Evolutionary conservation across 305 asterid genomes (phyloP), one percentile per base, ranked within the genome.

Genomic region (Fraxinus dipetala): DNA sequence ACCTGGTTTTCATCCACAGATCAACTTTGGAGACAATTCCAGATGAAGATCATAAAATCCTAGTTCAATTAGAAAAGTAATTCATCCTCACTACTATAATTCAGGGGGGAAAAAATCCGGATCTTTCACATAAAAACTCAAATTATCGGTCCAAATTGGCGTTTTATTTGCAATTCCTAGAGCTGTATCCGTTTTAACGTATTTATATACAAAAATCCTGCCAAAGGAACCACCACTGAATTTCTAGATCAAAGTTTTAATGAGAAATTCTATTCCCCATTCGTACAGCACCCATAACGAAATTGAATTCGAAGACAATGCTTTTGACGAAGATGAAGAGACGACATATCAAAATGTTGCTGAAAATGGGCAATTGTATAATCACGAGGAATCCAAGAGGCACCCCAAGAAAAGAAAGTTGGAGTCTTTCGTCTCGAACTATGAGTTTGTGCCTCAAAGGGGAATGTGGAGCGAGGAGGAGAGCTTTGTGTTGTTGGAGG

Each of bases 381-480:
- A 75, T 81, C 79, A 84, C 28, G 96, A 92, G n/a, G 91, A 84
- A 76, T 82, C 91, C 59, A 90, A 89, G 80, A 84, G 92, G 51
- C 91, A 89, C 84, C 93, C 93, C 4, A 95, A 92, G 92, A 95
- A 93, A 87, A 69, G 98, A 7, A 95, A 90, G 84, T 85, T 92
- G 35, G 98, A 92, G 32, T 88, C 92, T 9, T 90, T 90, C 86
- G 91, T 86, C 30, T 85, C 94, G 61, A 88, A 83, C 77, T 87
- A 88, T 59, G 93, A 90, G 73, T 76, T 82, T 75, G 86, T 85
- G 69, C 89, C 94, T 54, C 92, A 91, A 22, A 79, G 87, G 85
- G 97, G 88, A 26, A 63, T 75, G 5, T 93, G 98, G 97, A 92
- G 83, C 73, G 98, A 95, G 43, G 91, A 90, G 80, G 97, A 89